These are phyloP conservation scores for Klebsormidium nitens DNA, from an alignment of 139 green algal genomes.

Conservation along the genomic window DNA sequence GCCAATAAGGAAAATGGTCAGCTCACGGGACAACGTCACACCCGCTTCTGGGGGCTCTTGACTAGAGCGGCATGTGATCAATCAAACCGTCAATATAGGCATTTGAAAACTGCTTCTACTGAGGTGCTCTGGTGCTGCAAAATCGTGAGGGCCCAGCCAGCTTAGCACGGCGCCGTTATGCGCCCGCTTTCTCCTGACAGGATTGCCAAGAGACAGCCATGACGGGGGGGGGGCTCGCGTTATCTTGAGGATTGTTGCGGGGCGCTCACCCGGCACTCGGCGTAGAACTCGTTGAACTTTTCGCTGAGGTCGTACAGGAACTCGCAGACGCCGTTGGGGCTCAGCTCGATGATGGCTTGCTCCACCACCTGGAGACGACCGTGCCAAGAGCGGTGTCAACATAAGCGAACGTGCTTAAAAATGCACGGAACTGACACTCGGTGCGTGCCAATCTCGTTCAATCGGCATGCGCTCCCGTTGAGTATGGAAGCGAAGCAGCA, in stretches of 20 bases:
- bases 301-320: constrained; percentile 89
- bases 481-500: no score
- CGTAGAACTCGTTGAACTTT: constrained; percentile 92
- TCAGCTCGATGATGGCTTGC: constrained; percentile 69
- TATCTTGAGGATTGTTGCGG: not conserved
- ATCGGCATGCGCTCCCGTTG: no score
- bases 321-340: constrained; percentile 84
- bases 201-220: not conserved
- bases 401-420: no score
- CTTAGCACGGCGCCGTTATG: not conserved
- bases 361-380: constrained; percentile 78
- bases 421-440: no score
- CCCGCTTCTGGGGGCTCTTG: not conserved
- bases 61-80: not conserved
- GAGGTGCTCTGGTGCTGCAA: no score
- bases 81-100: no score
- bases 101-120: no score
- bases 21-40: not conserved
- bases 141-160: no score
- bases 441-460: no score
- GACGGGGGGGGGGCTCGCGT: not conserved
- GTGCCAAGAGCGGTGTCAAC: no score
- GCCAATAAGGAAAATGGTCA: not conserved
- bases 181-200: not conserved
- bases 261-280: constrained; percentile 66